Base-by-base conservation (phyloP, 225 moss, liverwort and hornwort genomes). In the Anthoceros angustus region DNA sequence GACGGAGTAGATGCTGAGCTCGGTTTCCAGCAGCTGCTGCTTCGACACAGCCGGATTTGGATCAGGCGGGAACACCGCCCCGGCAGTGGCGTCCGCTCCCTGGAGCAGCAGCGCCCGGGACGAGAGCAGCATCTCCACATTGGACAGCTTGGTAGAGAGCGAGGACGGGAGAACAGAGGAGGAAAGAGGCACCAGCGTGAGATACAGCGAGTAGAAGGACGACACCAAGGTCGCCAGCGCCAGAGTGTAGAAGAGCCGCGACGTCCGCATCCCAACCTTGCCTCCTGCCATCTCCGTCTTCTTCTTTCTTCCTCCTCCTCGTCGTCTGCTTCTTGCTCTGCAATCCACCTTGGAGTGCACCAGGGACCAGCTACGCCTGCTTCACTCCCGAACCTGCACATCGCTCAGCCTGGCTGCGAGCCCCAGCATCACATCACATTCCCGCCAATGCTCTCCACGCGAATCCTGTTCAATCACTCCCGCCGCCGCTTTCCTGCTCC, bases 1-100 rank as follows among this genome's bases (percentile, higher is more conserved):
- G 23, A 55, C 23, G 55, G n/a, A 18, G 55, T 55, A 55, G 55
- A 55, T 55, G 55, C 55, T 55, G n/a, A 55, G 55, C 55, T 55
- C 55, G n/a, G 55, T 55, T 23, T 55, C 32, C 32, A 32, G 55
- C 12, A 55, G 55, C 55, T 55, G 55, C 55, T 23, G 8, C 55
- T 12, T 55, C 14, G 55, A 9, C 23, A 1, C 45, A 11, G 16
- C 45, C 12, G 45, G 11, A 11, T 55, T 18, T 1, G 8, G 55
- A 55, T 7, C 1, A 23, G n/a, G n/a, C n/a, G 32, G 32, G 32
- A 32, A 32, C 32, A 32, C 32, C 32, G 32, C 32, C 32, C 1
- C 32, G 32, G 4, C 55, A 15, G 55, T 0, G 23, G 55, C 55
- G 23, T 55, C 55, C 8, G 23, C 18, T 9, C 5, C n/a, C n/a